These are phyloP conservation scores for Beta lomatogona DNA, from an alignment of 179 eudicot species.

Conservation along the genomic window DNA sequence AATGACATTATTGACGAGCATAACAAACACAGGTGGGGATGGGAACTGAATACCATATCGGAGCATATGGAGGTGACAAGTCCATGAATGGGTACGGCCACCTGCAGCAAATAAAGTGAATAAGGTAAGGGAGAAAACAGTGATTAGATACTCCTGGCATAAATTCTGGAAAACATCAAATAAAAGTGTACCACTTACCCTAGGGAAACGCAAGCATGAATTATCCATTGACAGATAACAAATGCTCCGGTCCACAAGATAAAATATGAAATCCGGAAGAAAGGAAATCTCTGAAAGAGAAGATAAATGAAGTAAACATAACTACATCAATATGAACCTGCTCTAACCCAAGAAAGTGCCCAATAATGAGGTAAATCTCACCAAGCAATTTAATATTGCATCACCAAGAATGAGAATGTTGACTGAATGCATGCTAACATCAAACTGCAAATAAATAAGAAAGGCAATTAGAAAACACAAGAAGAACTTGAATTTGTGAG, in stretches of 20 bases:
- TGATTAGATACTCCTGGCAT: not conserved
- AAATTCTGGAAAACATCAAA: not conserved
- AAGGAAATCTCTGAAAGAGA: conserved; percentile 67
- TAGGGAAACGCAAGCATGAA: conserved; percentile 63
- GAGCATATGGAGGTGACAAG: conserved; percentile 77
- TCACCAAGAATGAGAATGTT: conserved; percentile 77
- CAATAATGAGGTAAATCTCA: conserved; percentile 38
- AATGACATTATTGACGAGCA: not conserved
- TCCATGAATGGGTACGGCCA: conserved; percentile 96
- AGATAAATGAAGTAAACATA: conserved; percentile 11
- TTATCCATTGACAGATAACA: conserved; percentile 81
- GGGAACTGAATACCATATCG: conserved; percentile 59
- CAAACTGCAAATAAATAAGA: conserved; percentile 30
- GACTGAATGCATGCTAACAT: conserved; percentile 63
- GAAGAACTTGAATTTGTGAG: not conserved
- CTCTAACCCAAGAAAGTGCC: not conserved
- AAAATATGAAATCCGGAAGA: conserved; percentile 76
- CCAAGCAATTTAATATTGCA: conserved; percentile 62
- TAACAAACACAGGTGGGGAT: not conserved
- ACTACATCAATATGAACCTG: not conserved
- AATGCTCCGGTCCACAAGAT: conserved; percentile 60
- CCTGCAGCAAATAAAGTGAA: conserved; percentile 39
- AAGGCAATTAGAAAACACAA: not conserved
- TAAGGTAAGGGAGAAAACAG: not conserved
- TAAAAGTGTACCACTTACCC: conserved; percentile 38